Evolutionary conservation across 192 early-diverging fungal genomes (phyloP).

Genomic region (Linnemannia exigua): DNA sequence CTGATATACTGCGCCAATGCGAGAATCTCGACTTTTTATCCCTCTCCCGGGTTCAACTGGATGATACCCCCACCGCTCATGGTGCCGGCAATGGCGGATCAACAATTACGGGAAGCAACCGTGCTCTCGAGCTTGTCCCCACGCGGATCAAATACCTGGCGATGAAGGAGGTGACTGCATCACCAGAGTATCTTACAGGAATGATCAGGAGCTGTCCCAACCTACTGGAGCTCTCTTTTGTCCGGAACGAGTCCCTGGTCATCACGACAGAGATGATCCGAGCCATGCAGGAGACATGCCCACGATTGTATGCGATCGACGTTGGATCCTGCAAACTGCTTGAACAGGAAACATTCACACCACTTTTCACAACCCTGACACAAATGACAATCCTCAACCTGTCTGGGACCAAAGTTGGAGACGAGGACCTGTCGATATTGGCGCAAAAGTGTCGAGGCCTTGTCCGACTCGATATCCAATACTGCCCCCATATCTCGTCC

Average conservation of each 20-base stretch:
- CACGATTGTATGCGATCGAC: conserved; percentile 38
- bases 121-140: neutral
- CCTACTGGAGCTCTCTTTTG: conserved; percentile 42
- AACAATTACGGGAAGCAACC: neutral
- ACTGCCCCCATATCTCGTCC: conserved; percentile 47
- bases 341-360: conserved; percentile 16
- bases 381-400: conserved; percentile 38
- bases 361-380: conserved; percentile 23
- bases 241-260: conserved; percentile 30
- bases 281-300: conserved; percentile 16
- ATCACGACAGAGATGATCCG: conserved; percentile 11
- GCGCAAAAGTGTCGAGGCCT: conserved; percentile 34
- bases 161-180: conserved; percentile 21
- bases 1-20: conserved; percentile 22
- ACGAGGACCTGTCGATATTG: conserved; percentile 20
- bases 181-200: conserved; percentile 5
- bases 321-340: conserved; percentile 51
- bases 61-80: neutral
- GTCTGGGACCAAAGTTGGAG: conserved; percentile 31
- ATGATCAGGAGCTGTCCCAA: conserved; percentile 28
- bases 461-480: conserved; percentile 37
- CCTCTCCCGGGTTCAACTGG: conserved; percentile 17
- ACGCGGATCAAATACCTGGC: conserved; percentile 44
- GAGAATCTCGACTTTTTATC: conserved; percentile 33
- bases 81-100: neutral